Conservation (phyloP, 2,329 filamentous ascomycete species). For the Fusarium sp. region DNA sequence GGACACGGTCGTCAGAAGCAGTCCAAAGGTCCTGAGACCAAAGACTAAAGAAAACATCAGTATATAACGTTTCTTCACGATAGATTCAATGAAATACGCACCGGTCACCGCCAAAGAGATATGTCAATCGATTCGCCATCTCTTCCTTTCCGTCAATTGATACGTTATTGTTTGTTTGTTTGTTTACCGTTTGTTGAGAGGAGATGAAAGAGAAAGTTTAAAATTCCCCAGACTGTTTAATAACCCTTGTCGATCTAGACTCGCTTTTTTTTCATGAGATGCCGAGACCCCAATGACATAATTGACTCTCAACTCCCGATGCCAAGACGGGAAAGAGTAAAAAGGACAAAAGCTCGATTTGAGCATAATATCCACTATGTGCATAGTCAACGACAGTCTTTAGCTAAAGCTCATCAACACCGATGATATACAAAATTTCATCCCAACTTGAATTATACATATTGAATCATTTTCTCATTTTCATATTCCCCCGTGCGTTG, state of each 20-base stretch:
- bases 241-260: neutral
- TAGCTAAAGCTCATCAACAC: neutral
- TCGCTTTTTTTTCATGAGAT: neutral
- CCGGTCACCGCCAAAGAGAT: constrained; percentile 57
- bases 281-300: constrained; percentile 7
- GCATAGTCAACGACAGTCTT: neutral
- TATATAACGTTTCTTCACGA: neutral
- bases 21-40: constrained; percentile 75
- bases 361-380: neutral
- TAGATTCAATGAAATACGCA: constrained; percentile 30
- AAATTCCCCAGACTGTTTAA: neutral
- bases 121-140: constrained; percentile 43
- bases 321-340: neutral
- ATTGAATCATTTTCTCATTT: neutral
- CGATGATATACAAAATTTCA: neutral
- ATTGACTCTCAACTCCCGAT: constrained; percentile 3
- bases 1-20: constrained; percentile 80
- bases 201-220: neutral
- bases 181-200: neutral
- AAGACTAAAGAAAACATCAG: constrained; percentile 54
- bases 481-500: neutral
- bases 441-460: too few species aligned
- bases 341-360: neutral
- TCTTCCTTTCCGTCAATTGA: neutral
- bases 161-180: neutral